These are phyloP conservation scores for Liriodendron chinense DNA, from an alignment of 164 flowering plant species.

Conservation along the genomic window DNA sequence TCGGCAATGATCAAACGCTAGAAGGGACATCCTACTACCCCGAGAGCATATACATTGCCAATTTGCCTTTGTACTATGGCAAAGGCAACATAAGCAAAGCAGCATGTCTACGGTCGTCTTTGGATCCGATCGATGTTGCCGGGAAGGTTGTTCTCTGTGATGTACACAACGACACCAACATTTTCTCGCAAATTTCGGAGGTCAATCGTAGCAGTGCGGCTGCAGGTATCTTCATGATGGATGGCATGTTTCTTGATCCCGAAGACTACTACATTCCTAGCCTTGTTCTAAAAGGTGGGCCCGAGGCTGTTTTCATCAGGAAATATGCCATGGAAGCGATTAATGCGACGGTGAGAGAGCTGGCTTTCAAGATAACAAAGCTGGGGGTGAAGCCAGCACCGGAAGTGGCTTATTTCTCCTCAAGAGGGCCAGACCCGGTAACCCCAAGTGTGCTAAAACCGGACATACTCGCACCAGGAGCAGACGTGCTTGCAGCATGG, in stretches of 20 bases:
- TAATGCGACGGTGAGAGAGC: constrained; percentile 21
- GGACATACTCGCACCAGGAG: constrained; percentile 31
- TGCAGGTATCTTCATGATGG: constrained; percentile 23
- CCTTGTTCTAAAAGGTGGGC: constrained; percentile 7
- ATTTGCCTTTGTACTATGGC: constrained; percentile 25
- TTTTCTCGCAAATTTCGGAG: constrained; percentile 15
- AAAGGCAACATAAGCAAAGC: constrained; percentile 15
- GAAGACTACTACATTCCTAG: constrained; percentile 18
- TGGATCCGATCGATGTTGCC: constrained; percentile 20
- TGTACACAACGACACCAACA: neutral
- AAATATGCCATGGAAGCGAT: constrained; percentile 5
- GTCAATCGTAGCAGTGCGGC: constrained; percentile 18
- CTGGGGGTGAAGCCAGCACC: too few species aligned
- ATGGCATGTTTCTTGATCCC: neutral
- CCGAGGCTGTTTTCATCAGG: neutral
- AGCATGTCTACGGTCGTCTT: constrained; percentile 6
- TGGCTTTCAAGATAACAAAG: constrained; percentile 22
- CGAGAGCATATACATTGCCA: constrained; percentile 12
- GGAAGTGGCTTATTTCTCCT: constrained; percentile 28
- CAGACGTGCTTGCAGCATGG: constrained; percentile 32
- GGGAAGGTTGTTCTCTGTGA: constrained; percentile 29
- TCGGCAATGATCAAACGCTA: too few species aligned
- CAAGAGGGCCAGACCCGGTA: constrained; percentile 29
- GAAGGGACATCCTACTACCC: too few species aligned
- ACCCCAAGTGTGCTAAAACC: constrained; percentile 29